Evolutionary conservation across 441 rosid species (phyloP).

Genomic region (Euphorbia corollata): DNA sequence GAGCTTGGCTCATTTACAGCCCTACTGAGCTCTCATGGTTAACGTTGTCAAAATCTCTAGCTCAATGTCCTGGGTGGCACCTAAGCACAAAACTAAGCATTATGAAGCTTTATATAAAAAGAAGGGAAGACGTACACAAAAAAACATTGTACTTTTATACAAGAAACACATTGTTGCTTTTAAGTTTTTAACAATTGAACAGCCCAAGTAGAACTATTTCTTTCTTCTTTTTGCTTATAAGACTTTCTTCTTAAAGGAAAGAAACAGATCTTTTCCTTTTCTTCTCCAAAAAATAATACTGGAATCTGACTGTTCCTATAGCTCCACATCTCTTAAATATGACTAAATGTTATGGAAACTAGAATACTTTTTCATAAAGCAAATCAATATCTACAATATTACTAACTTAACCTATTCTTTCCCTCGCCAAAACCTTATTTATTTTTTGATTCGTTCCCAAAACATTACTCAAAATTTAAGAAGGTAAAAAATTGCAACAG

Average conservation of each 20-base stretch:
- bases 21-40: not conserved
- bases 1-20: too few relatives aligned
- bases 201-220: not conserved
- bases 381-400: too few relatives aligned
- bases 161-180: not conserved
- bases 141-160: not conserved
- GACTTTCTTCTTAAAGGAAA: not conserved
- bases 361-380: too few relatives aligned
- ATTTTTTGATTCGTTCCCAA: too few relatives aligned
- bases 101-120: not conserved
- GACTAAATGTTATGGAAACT: too few relatives aligned
- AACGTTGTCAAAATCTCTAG: not conserved
- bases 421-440: too few relatives aligned
- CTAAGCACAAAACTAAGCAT: not conserved
- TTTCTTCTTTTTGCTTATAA: not conserved
- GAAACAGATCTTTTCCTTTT: not conserved
- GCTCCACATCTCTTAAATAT: too few relatives aligned
- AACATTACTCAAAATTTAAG: too few relatives aligned
- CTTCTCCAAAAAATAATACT: not conserved
- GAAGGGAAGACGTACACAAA: not conserved
- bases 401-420: too few relatives aligned
- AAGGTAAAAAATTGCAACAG: too few relatives aligned
- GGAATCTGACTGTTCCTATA: not conserved
- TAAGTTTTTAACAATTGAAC: not conserved
- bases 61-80: not conserved